Conservation (phyloP, 2,329 filamentous ascomycete species). For the Endoconidiophora laricicola region DNA sequence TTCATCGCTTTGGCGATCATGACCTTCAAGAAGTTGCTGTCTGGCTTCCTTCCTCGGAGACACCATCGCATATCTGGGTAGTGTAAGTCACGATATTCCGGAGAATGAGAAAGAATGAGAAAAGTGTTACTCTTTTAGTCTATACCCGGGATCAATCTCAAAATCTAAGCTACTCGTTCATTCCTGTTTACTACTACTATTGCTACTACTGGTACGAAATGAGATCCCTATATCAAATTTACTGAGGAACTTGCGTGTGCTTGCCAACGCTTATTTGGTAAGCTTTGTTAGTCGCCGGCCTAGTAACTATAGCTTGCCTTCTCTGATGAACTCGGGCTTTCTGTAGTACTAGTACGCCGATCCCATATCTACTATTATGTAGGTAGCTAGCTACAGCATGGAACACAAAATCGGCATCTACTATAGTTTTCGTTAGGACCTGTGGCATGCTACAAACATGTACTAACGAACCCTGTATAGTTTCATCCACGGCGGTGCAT, state of each 20-base stretch:
- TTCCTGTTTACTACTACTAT: no score
- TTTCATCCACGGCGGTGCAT: conserved; percentile 18
- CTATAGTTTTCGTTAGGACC: neutral
- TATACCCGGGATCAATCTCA: no score
- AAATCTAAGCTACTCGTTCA: no score
- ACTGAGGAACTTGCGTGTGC: no score
- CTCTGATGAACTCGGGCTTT: neutral
- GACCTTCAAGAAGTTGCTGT: conserved; percentile 4
- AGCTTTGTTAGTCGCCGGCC: neutral
- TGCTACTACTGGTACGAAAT: no score
- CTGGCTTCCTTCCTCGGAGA: neutral
- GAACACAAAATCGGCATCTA: neutral
- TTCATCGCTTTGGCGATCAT: neutral
- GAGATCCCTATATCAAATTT: no score
- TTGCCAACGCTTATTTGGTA: neutral
- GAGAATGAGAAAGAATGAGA: no score
- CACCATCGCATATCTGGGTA: neutral
- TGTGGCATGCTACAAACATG: no score
- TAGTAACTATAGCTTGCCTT: neutral
- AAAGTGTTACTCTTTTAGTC: no score
- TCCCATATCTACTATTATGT: no score
- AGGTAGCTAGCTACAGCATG: no score
- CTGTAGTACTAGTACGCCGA: no score
- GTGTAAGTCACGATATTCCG: neutral
- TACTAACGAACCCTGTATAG: neutral